Evolutionary conservation across 345 rosid genomes (phyloP), one percentile per base, ranked within the genome.

Genomic region (Mallotus nudiflorus): DNA sequence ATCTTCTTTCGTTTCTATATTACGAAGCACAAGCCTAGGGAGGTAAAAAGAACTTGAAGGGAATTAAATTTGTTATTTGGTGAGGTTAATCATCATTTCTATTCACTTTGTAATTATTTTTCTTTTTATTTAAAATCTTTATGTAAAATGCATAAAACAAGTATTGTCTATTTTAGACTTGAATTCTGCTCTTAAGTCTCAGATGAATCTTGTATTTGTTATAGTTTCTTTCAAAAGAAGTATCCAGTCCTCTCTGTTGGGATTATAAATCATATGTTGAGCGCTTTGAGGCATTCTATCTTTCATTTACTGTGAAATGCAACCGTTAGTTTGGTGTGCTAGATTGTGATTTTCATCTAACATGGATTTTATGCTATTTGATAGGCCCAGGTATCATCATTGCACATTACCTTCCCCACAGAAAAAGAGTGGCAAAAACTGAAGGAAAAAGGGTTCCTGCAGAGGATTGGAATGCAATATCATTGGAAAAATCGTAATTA

Each of bases 381-480:
- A 68, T 85, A 94, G 98, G 76, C 90, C 45, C 89, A 74, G 73
- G 83, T 94, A 67, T 94, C 98, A 29, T 91, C 98, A 42, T 62
- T 94, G 59, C 98, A 94, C 66, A 78, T 94, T 35, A 91, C 98
- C 69, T 94, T 94, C 75, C 78, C 93, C 9, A 86, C 94, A 62
- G 96, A 91, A 81, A 69, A 75, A 15, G 95, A 94, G 77, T 94
- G 98, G 96, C 59, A 75, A 55, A 82, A 72, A 80, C 68, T 88
- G 73, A 85, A 76, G 68, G 87, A 85, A 45, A 81, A 85, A 66
- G 98, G 97, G 55, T 94, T 94, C 71, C 73, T 87, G 14, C 95
- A 84, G 82, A 87, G 97, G 80, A 84, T 85, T 62, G 97, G 97
- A 55, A 89, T 94, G 98, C 98, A 94, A 75, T 94, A 94, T 27